A percentile compares a stretch with the other conserved stretches of the same genome.
phyloP scores from a whole-genome alignment of 805 yeast species.

The Kazachstania bromeliacearum region DNA sequence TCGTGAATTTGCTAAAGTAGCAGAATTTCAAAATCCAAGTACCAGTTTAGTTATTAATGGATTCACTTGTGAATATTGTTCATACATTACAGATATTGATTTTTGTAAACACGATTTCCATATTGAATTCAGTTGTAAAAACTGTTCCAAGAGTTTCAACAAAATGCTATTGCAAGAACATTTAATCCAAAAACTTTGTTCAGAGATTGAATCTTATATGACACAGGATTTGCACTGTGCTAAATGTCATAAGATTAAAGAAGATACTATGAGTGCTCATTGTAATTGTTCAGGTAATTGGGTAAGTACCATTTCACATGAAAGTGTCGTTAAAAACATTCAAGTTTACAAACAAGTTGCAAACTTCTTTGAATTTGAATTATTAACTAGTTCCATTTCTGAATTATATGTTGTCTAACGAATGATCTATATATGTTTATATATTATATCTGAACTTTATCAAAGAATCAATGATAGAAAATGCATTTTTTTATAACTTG shows the following conservation, averaged over 20 bases:
- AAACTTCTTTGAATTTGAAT: conserved; percentile 46
- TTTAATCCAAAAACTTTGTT: conserved; percentile 54
- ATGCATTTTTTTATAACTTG: background rate
- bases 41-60: conserved; percentile 56
- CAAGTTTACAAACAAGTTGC: conserved; percentile 51
- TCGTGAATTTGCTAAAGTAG: conserved; percentile 73
- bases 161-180: conserved; percentile 69
- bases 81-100: conserved; percentile 64
- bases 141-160: conserved; percentile 57
- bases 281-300: conserved; percentile 88
- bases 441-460: background rate
- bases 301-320: conserved; percentile 46
- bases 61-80: conserved; percentile 74
- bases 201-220: conserved; percentile 48
- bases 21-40: conserved; percentile 67
- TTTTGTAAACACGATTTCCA: conserved; percentile 56
- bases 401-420: no score
- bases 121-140: conserved; percentile 48
- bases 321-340: conserved; percentile 37
- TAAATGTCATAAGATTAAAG: conserved; percentile 62
- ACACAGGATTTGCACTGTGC: conserved; percentile 75
- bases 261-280: conserved; percentile 57
- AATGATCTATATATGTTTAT: no score
- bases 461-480: no score
- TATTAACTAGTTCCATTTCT: conserved; percentile 30